Percentiles rank a stretch among this genome's conserved stretches.
These are phyloP conservation scores for Lentinula edodes DNA, from an alignment of 768 basidiomycete species.

Conservation along the genomic window DNA sequence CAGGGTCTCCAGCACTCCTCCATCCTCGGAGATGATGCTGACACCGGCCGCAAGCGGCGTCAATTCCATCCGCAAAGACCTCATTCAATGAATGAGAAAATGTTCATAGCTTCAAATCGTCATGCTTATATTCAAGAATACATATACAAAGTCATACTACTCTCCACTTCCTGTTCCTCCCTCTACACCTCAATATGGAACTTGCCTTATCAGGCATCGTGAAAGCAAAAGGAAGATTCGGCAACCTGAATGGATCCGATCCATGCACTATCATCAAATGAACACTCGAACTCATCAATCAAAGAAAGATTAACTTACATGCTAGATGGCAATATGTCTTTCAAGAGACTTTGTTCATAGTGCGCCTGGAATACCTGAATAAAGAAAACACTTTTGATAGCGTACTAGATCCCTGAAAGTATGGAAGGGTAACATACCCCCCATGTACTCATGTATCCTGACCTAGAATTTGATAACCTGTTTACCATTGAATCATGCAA, in stretches of 20 bases:
- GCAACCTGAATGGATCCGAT: background rate
- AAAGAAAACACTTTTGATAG: background rate
- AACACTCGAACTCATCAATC: background rate
- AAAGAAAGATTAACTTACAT: background rate
- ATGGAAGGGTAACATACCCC: background rate
- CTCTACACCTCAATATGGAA: too few species aligned
- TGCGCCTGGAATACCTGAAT: background rate
- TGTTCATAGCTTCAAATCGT: too few species aligned
- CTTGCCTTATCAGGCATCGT: too few species aligned
- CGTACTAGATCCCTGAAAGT: background rate
- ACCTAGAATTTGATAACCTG: background rate
- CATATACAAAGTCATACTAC: too few species aligned
- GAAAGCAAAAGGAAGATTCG: background rate
- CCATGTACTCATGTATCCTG: background rate
- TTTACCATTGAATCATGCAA: background rate
- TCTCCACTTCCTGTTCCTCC: too few species aligned
- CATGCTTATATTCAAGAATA: too few species aligned
- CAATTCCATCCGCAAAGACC: too few species aligned
- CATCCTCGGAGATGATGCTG: too few species aligned
- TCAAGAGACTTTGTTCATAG: background rate
- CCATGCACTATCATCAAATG: background rate
- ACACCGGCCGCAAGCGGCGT: too few species aligned
- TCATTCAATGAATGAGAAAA: too few species aligned
- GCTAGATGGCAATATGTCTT: background rate
- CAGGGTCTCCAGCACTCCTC: too few species aligned